phyloP scores from a whole-genome alignment of 2,329 filamentous ascomycete genomes.

The Alternaria rosae region DNA sequence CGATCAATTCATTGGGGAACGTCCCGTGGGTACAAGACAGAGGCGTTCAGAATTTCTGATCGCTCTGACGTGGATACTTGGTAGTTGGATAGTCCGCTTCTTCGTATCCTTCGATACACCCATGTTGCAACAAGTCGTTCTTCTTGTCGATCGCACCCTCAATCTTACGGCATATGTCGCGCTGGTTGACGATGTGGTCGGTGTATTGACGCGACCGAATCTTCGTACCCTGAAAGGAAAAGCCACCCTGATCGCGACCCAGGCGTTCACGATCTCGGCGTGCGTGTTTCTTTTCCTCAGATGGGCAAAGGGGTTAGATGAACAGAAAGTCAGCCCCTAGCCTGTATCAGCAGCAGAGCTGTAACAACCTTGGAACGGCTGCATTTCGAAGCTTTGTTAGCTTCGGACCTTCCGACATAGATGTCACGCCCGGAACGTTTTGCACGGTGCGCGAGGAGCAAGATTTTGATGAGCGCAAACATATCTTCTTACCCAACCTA shows the following conservation, averaged over 20 bases:
- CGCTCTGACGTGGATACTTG: constrained; percentile 12
- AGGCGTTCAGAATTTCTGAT: constrained; percentile 23
- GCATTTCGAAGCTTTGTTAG: neutral
- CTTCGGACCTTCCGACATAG: neutral
- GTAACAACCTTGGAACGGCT: neutral
- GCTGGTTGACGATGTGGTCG: constrained; percentile 29
- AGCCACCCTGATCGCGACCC: constrained; percentile 13
- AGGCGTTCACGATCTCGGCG: constrained; percentile 7
- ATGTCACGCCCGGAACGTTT: neutral
- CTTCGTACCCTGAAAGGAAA: constrained; percentile 17
- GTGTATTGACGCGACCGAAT: constrained; percentile 21
- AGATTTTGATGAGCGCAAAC: neutral
- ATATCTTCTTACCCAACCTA: neutral
- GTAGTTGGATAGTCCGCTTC: constrained; percentile 5
- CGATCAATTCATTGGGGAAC: constrained; percentile 16
- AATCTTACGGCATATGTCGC: constrained; percentile 24
- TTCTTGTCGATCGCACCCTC: constrained; percentile 12
- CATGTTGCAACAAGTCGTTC: neutral
- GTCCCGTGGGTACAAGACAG: constrained; percentile 14
- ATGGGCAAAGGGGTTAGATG: neutral
- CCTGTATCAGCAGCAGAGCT: neutral
- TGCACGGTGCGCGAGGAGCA: neutral
- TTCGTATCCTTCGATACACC: constrained; percentile 11
- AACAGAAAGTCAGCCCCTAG: neutral
- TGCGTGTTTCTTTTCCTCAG: neutral